phyloP scores from a whole-genome alignment of 768 basidiomycete species.

The Amanita phalloides region DNA sequence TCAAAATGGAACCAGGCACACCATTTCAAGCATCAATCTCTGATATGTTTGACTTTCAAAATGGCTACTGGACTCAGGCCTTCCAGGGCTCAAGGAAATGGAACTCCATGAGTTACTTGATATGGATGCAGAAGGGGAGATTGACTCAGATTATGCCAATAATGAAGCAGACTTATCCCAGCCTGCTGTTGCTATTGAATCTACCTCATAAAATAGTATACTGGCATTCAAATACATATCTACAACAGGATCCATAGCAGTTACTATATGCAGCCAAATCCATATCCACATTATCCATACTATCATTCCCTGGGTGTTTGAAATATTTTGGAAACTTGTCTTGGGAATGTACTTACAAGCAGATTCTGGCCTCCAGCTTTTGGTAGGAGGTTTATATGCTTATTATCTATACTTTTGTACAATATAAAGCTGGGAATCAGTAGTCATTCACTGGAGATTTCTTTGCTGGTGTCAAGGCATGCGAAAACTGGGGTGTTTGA shows the following conservation, averaged over 20 bases:
- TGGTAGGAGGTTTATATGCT: too few species aligned
- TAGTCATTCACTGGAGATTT: too few species aligned
- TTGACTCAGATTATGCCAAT: slow-evolving; percentile 4
- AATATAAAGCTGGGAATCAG: too few species aligned
- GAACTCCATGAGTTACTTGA: slow-evolving; percentile 11
- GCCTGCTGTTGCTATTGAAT: too few species aligned
- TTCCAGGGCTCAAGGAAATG: slow-evolving; percentile 7
- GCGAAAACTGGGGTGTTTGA: too few species aligned
- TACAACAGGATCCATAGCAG: background rate
- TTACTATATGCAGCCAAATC: background rate
- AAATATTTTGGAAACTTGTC: too few species aligned
- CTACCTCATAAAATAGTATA: background rate
- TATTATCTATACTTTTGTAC: too few species aligned
- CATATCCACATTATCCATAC: background rate
- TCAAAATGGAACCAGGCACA: background rate
- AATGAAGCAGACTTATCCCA: background rate
- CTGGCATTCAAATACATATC: too few species aligned
- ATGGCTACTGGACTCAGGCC: slow-evolving; percentile 5
- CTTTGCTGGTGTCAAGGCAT: too few species aligned
- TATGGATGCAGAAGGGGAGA: slow-evolving; percentile 13
- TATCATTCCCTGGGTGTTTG: too few species aligned
- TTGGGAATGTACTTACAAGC: too few species aligned
- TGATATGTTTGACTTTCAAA: slow-evolving; percentile 4
- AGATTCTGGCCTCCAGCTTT: too few species aligned
- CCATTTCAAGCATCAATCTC: background rate